A percentile compares a stretch with the other conserved stretches of the same genome.
Conservation (phyloP, 352 stramenopile genomes). For the Globisporangium polare region DNA sequence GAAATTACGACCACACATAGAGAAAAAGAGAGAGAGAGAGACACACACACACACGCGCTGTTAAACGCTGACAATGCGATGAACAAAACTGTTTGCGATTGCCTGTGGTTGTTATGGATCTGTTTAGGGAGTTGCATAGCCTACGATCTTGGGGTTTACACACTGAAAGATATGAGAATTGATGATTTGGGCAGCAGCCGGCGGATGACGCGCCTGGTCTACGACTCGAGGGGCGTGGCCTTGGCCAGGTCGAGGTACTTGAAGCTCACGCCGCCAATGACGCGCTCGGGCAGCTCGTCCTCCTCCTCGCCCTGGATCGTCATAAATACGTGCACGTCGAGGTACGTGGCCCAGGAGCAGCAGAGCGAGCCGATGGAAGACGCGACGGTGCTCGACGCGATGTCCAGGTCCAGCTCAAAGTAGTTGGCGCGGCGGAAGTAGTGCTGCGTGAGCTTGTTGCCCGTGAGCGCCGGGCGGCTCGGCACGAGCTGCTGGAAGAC, state of each 20-base stretch:
- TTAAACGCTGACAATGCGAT: background rate
- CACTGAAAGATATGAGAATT: background rate
- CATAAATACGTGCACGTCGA: slow-evolving; percentile 81
- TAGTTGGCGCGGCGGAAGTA: slow-evolving; percentile 83
- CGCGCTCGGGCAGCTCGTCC: slow-evolving; percentile 70
- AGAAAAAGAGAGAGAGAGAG: background rate
- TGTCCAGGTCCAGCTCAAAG: slow-evolving; percentile 85
- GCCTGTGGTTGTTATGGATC: background rate
- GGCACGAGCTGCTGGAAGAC: slow-evolving; percentile 78
- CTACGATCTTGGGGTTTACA: background rate
- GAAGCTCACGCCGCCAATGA: slow-evolving; percentile 57
- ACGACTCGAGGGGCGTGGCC: slow-evolving; percentile 26
- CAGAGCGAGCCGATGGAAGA: slow-evolving; percentile 78
- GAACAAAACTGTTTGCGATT: slow-evolving; percentile 5
- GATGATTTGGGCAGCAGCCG: too few relatives aligned
- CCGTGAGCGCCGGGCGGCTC: slow-evolving; percentile 80
- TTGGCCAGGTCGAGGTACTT: slow-evolving; percentile 61
- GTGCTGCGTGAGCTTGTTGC: slow-evolving; percentile 82
- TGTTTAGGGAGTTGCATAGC: background rate
- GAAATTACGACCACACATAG: background rate
- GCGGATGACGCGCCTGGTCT: slow-evolving; percentile 11
- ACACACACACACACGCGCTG: background rate
- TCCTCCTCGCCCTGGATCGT: slow-evolving; percentile 66
- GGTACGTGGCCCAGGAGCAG: slow-evolving; percentile 62
- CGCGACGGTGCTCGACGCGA: slow-evolving; percentile 71